phyloP scores from a whole-genome alignment of 305 asterid species.

The Fraxinus greggii region DNA sequence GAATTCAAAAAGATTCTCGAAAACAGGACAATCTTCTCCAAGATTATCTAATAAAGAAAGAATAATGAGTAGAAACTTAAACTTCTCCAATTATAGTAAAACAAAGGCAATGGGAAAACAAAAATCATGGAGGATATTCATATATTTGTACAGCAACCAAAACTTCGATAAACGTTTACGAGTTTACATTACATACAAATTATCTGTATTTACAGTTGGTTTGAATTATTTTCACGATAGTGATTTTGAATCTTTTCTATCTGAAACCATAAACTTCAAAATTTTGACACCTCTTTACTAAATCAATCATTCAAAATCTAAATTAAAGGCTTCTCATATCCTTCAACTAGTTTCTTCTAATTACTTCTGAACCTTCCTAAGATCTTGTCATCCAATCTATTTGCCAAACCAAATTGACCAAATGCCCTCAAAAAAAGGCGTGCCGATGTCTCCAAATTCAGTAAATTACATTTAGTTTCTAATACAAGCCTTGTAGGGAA shows the following conservation, averaged over 20 bases:
- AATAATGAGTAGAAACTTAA: slow-evolving; percentile 2
- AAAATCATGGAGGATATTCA: background rate
- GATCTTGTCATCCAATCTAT: background rate
- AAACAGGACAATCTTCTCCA: slow-evolving; percentile 98
- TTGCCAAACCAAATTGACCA: background rate
- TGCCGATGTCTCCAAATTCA: background rate
- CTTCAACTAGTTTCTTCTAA: background rate
- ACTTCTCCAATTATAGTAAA: background rate
- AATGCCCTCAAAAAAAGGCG: background rate
- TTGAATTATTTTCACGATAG: background rate
- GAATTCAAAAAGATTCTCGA: slow-evolving; percentile 90
- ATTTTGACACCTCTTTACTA: background rate
- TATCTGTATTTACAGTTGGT: background rate
- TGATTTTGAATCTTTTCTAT: background rate
- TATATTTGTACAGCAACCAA: background rate
- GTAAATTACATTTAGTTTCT: background rate
- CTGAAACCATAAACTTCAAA: background rate
- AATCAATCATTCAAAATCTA: background rate
- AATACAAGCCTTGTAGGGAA: background rate
- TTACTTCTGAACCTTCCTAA: background rate
- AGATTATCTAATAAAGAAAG: slow-evolving; percentile 66
- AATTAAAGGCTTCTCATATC: background rate
- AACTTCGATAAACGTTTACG: background rate
- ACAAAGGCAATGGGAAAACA: background rate
- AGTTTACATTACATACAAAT: background rate